phyloP scores from a whole-genome alignment of 768 basidiomycete genomes.

The Gloeostereum incarnatum region DNA sequence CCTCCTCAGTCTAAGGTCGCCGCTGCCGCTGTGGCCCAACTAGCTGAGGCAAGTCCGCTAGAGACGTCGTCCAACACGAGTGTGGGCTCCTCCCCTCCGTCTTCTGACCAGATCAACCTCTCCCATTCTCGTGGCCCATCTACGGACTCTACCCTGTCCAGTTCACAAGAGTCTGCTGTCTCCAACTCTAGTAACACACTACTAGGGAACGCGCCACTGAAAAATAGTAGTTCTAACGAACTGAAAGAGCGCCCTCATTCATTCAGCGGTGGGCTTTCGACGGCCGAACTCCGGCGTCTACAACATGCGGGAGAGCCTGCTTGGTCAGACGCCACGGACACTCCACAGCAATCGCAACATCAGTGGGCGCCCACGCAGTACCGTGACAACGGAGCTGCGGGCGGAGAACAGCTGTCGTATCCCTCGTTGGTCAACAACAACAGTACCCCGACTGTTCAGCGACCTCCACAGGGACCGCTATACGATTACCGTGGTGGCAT shows the following conservation, averaged over 20 bases:
- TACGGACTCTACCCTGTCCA: constrained; percentile 61
- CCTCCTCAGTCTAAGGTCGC: constrained; percentile 58
- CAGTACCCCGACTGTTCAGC: constrained; percentile 32
- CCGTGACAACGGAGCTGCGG: too few relatives aligned
- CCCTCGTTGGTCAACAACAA: constrained; percentile 55
- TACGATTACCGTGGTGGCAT: constrained; percentile 48
- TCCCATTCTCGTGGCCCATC: constrained; percentile 80
- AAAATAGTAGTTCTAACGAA: constrained; percentile 41
- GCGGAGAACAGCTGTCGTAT: constrained; percentile 48
- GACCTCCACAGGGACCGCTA: constrained; percentile 40
- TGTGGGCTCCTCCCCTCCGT: constrained; percentile 63
- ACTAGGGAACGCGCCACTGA: constrained; percentile 44
- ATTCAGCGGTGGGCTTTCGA: constrained; percentile 70
- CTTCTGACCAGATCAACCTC: constrained; percentile 52
- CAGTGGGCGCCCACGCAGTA: constrained; percentile 36
- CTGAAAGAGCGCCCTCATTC: constrained; percentile 74
- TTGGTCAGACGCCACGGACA: constrained; percentile 25
- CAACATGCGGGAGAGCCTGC: constrained; percentile 53
- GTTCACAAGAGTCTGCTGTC: constrained; percentile 44
- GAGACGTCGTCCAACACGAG: constrained; percentile 68
- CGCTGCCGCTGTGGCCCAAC: constrained; percentile 40
- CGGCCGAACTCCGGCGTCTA: constrained; percentile 64
- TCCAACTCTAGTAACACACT: constrained; percentile 44
- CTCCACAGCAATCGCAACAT: constrained; percentile 27
- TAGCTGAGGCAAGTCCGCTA: constrained; percentile 60